Evolutionary conservation across 805 yeast genomes (phyloP), one percentile per base, ranked within the genome.

Genomic region (Yamadazyma kitorensis): DNA sequence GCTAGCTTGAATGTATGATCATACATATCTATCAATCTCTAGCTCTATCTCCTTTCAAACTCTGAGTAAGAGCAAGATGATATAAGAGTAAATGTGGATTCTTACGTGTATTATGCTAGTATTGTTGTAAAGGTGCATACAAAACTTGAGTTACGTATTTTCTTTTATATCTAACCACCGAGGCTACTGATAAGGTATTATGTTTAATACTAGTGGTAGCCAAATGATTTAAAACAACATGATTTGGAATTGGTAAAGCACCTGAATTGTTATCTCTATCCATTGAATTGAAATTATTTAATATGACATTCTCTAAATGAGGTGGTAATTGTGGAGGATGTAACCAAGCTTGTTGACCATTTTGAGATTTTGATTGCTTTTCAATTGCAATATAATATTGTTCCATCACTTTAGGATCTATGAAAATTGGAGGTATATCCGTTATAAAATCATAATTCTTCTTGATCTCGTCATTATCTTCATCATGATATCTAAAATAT

Each of bases 291-390:
- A 61, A 82, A 46, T 80, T 79, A 64, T 91, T 91, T 52, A 91
- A 72, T 36, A 93, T 88, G 36, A 93, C 98, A 51, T 84, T 83
- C 55, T 93, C 98, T 40, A 93, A 70, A 58, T 91, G 98, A 7
- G 98, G 98, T 6, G 98, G 98, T 31, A 93, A 70, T 54, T 85
- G 95, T 15, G 98, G 98, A 14, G 98, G 98, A 19, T 94, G 87
- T 34, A 89, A 75, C 72, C 71, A 65, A n/a, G 71, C 72, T 68
- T 80, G 67, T 63, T 77, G 65, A 58, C 80, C 59, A 67, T 58
- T 61, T 27, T 72, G 54, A 52, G 67, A 68, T 53, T 80, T 81
- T 27, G 82, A 76, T 48, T 76, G 81, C 48, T 76, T 77, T 51
- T 85, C 94, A 32, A 85, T 67, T 1, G 91, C 85, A 29, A 80